phyloP scores from a whole-genome alignment of 345 rosid genomes.

The Salix viminalis region DNA sequence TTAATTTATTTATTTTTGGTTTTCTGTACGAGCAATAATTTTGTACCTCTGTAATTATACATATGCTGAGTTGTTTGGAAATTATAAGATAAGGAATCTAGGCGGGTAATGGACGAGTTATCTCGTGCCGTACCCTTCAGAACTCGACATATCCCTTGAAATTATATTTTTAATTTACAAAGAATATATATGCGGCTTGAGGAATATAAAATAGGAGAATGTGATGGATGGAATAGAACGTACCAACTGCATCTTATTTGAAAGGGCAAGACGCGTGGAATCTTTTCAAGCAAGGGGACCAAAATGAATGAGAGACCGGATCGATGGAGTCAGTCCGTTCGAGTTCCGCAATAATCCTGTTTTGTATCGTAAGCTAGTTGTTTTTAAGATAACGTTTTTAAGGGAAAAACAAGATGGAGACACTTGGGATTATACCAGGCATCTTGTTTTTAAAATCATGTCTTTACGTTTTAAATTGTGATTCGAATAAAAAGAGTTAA shows the following conservation, averaged over 20 bases:
- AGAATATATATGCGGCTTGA: neutral
- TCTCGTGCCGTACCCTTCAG: neutral
- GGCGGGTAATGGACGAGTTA: no score
- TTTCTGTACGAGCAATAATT: neutral
- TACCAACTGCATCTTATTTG: neutral
- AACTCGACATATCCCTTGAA: neutral
- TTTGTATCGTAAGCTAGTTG: no score
- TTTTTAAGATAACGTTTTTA: no score
- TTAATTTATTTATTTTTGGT: no score
- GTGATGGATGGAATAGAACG: neutral
- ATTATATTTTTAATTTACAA: no score
- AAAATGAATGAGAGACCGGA: conserved; percentile 6
- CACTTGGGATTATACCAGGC: no score
- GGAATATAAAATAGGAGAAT: neutral
- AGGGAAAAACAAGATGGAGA: no score
- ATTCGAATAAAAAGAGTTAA: no score
- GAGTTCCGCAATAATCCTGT: conserved; percentile 8
- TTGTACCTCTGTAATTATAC: neutral
- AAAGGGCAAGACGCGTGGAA: conserved; percentile 20
- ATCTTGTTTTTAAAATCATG: no score
- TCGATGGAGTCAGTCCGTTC: conserved; percentile 12
- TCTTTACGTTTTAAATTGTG: no score
- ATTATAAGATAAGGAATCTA: neutral
- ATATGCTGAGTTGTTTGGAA: neutral
- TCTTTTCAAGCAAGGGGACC: conserved; percentile 16